Evolutionary conservation across 768 basidiomycete genomes (phyloP).

Genomic region (Naematelia aurantialba): DNA sequence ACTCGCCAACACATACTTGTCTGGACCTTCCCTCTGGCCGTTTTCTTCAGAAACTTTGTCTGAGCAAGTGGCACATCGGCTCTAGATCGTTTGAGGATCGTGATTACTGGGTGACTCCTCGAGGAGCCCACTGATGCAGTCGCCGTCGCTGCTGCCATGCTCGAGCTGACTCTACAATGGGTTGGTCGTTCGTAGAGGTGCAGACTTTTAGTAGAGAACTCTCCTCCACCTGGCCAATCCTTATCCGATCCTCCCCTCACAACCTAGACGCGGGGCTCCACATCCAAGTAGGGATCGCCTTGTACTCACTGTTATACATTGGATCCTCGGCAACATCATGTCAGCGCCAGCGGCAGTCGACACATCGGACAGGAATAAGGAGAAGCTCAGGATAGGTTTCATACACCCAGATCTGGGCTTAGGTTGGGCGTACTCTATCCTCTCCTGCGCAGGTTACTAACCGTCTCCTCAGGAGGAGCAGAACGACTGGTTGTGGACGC

Average conservation of each 20-base stretch:
- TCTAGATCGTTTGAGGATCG: slow-evolving; percentile 49
- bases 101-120: slow-evolving; percentile 39
- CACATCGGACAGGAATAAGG: slow-evolving; percentile 1
- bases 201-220: not conserved
- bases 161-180: slow-evolving; percentile 11
- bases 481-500: slow-evolving; percentile 94
- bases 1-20: slow-evolving; percentile 61
- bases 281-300: no score
- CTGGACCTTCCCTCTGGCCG: slow-evolving; percentile 84
- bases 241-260: not conserved
- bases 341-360: not conserved
- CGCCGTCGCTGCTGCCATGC: slow-evolving; percentile 17
- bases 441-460: not conserved
- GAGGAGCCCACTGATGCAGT: slow-evolving; percentile 21
- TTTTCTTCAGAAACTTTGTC: slow-evolving; percentile 94
- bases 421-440: slow-evolving; percentile 56
- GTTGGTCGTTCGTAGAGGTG: slow-evolving; percentile 1
- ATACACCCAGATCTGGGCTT: slow-evolving; percentile 94
- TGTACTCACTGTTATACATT: no score
- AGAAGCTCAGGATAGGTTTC: slow-evolving; percentile 62
- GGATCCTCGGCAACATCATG: no score
- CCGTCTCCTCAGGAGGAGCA: slow-evolving; percentile 68
- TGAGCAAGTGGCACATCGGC: slow-evolving; percentile 56
- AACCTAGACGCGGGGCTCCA: no score
- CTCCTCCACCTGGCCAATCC: not conserved